Evolutionary conservation across 2,329 filamentous ascomycete species (phyloP).

Genomic region (Trichoderma oligosporum): DNA sequence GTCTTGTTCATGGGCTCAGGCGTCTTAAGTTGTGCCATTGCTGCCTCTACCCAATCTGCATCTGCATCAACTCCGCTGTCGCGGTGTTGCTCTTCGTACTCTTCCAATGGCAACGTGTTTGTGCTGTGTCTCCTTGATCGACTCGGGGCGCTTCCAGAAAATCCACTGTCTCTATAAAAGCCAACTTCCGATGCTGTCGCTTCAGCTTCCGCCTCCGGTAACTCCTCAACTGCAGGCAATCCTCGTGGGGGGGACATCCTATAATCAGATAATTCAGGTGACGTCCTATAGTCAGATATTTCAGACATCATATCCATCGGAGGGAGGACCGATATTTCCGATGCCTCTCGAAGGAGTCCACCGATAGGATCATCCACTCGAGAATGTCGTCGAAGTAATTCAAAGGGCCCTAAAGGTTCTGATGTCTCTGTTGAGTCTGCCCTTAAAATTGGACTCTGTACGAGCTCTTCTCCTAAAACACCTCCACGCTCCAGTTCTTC

Average conservation of each 20-base stretch:
- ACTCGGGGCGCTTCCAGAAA: constrained; percentile 40
- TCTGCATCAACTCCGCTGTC: constrained; percentile 56
- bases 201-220: constrained; percentile 44
- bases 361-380: constrained; percentile 30
- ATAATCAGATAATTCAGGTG: constrained; percentile 36
- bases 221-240: constrained; percentile 51
- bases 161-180: constrained; percentile 29
- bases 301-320: constrained; percentile 17
- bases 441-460: constrained; percentile 40
- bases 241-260: constrained; percentile 41
- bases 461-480: constrained; percentile 28
- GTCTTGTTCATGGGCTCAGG: constrained; percentile 26
- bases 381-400: constrained; percentile 32
- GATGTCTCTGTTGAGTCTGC: neutral
- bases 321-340: constrained; percentile 20
- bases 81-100: constrained; percentile 44
- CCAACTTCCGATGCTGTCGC: constrained; percentile 20
- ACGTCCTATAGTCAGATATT: constrained; percentile 18
- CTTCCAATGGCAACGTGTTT: constrained; percentile 18
- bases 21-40: constrained; percentile 26
- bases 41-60: constrained; percentile 42
- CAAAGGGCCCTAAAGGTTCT: constrained; percentile 21
- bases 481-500: constrained; percentile 26
- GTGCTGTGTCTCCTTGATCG: constrained; percentile 37
- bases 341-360: constrained; percentile 32